These are phyloP conservation scores for Diatrype stigma DNA, from an alignment of 2,329 filamentous ascomycete species.

Conservation along the genomic window DNA sequence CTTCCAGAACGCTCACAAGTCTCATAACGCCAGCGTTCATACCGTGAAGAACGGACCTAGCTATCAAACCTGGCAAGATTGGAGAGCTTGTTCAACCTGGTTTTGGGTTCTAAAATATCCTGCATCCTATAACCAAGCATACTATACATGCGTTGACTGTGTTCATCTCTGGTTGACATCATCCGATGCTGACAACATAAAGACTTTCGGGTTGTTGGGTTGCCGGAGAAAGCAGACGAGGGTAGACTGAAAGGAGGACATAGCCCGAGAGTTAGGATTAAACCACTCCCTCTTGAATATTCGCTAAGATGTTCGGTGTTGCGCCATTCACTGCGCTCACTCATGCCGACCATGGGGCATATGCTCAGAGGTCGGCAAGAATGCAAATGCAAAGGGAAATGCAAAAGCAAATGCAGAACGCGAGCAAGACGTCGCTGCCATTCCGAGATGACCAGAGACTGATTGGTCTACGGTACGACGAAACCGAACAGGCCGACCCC, in stretches of 20 bases:
- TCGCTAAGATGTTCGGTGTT: slow-evolving; percentile 14
- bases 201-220: neutral
- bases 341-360: slow-evolving; percentile 7
- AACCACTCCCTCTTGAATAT: too few species aligned
- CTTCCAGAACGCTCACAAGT: too few species aligned
- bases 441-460: slow-evolving; percentile 48
- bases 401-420: slow-evolving; percentile 29
- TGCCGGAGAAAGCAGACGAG: neutral
- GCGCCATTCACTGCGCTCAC: neutral
- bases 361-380: slow-evolving; percentile 31
- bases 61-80: too few species aligned
- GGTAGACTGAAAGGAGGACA: neutral
- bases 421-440: slow-evolving; percentile 32
- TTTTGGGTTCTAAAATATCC: too few species aligned
- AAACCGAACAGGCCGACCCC: slow-evolving; percentile 53
- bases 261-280: neutral
- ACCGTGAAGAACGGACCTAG: too few species aligned
- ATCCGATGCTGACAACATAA: neutral
- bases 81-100: too few species aligned
- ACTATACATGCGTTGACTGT: neutral
- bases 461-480: slow-evolving; percentile 57
- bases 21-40: too few species aligned
- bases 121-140: neutral
- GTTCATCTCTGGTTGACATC: neutral
- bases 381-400: slow-evolving; percentile 35